Percentiles rank a stretch among this genome's conserved stretches.
Evolutionary conservation across 1,139 yeast genomes (phyloP).

Genomic region (Nematodospora anomalae): DNA sequence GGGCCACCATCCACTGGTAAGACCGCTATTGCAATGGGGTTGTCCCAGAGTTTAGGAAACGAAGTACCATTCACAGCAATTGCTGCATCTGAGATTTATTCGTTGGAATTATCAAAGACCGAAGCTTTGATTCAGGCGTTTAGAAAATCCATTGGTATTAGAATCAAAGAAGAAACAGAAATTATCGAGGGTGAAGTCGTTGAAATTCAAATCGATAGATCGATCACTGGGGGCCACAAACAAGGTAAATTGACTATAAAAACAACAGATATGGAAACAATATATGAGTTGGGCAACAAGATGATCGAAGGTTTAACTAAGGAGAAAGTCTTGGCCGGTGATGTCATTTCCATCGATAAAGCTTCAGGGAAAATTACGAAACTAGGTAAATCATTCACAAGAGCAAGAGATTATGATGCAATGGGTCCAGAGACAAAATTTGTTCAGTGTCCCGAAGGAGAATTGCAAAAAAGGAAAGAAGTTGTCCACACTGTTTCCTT

Average conservation of each 20-base stretch:
- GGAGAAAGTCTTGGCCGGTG: slow-evolving; percentile 97
- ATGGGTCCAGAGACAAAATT: slow-evolving; percentile 99
- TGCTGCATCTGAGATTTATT: slow-evolving; percentile 91
- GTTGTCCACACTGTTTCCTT: slow-evolving; percentile 94
- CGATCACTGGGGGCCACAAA: slow-evolving; percentile 95
- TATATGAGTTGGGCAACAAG: slow-evolving; percentile 93
- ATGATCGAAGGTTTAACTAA: slow-evolving; percentile 96
- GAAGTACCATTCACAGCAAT: slow-evolving; percentile 96
- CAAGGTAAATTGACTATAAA: slow-evolving; percentile 97
- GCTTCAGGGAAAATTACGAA: slow-evolving; percentile 93
- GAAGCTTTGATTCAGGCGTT: slow-evolving; percentile 96
- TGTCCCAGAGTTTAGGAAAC: slow-evolving; percentile 81
- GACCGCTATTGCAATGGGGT: slow-evolving; percentile 98
- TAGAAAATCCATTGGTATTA: slow-evolving; percentile 91
- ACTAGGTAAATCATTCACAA: slow-evolving; percentile 90
- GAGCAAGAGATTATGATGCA: slow-evolving; percentile 98
- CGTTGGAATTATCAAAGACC: slow-evolving; percentile 89
- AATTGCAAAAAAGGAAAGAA: slow-evolving; percentile 90
- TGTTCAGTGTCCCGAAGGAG: slow-evolving; percentile 99
- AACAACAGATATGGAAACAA: slow-evolving; percentile 99
- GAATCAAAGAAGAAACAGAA: slow-evolving; percentile 95
- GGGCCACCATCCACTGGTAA: slow-evolving; percentile 99
- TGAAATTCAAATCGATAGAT: slow-evolving; percentile 95
- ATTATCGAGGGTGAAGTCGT: slow-evolving; percentile 98
- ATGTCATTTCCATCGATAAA: slow-evolving; percentile 92